Base-by-base conservation (phyloP, 2,329 filamentous ascomycete genomes). In the Colletotrichum sojae region DNA sequence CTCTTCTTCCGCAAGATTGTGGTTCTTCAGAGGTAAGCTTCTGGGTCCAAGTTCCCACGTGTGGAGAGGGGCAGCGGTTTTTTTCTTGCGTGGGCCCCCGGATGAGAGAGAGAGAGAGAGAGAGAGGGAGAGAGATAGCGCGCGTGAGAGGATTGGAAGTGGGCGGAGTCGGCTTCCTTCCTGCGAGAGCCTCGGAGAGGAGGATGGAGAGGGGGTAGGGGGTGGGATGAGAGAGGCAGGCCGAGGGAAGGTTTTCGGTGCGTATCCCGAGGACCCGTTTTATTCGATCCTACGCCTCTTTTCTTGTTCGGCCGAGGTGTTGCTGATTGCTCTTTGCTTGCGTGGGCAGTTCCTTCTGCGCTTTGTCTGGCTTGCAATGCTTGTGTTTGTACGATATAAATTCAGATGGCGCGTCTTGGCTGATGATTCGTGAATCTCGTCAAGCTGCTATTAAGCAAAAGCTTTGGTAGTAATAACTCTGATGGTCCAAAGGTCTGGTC, bases 11-110 rank as follows among this genome's bases (percentile, higher is more conserved):
- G 36, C 39, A 20, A 36, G 22, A 54, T 40, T 56, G 54, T 49
- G 61, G 61, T 69, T 56, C 61, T 55, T 52, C 43, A 61, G 25
- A 66, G 61, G 66, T 69, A 69, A 65, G 66, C 66, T 69, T 69
- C 54, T 69, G 55, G 66, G 54, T 27, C 43, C 27, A 25, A 25
- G 66, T 69, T 69, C 55, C 49, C 49, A 65, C 55, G 43, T 56
- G 55, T 65, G 49, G 62, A 55, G 40, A 52, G 55, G 66, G 55
- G 48, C 51, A n/a, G n/a, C n/a, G n/a, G 22, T 22, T 31, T 31
- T 31, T 27, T 43, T 9, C 10, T 12, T 31, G 25, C 40, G n/a
- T 43, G 31, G 20, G 52, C 27, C 25, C 27, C 31, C 8, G 31
- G 31, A 36, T 8, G 31, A 36, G n/a, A n/a, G n/a, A n/a, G n/a